phyloP scores from a whole-genome alignment of 768 basidiomycete genomes.

The Naganishia vishniacii region DNA sequence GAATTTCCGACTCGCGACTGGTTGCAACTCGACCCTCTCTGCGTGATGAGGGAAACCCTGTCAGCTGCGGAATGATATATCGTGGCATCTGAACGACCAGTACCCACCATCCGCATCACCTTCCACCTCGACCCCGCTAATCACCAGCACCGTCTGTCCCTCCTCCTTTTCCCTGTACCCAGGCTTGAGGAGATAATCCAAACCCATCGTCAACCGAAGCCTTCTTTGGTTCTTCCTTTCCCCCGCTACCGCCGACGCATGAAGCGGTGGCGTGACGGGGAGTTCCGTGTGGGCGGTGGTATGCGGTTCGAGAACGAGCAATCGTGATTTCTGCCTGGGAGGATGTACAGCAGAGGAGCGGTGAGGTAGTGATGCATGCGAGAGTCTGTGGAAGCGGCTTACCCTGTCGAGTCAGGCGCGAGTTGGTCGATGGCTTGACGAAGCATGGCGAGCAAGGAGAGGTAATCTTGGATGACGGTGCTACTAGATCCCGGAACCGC shows the following conservation, averaged over 20 bases:
- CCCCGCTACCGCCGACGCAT: background rate
- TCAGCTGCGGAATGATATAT: too few relatives aligned
- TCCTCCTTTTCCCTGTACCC: background rate
- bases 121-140: background rate
- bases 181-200: background rate
- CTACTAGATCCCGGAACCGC: background rate
- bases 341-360: background rate
- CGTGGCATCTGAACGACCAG: background rate
- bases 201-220: background rate
- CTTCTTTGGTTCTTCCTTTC: background rate
- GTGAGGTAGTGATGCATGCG: background rate
- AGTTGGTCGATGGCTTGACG: conserved; percentile 3
- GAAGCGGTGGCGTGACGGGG: background rate
- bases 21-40: background rate
- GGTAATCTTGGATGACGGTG: background rate
- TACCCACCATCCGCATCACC: background rate
- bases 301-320: background rate
- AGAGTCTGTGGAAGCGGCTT: background rate
- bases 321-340: background rate
- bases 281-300: background rate
- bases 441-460: background rate
- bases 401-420: background rate
- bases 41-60: background rate
- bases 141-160: background rate
- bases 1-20: background rate